A percentile compares a stretch with the other conserved stretches of the same genome.
Evolutionary conservation across 106 monocot species (phyloP).

Genomic region (Cymbidium sinense): DNA sequence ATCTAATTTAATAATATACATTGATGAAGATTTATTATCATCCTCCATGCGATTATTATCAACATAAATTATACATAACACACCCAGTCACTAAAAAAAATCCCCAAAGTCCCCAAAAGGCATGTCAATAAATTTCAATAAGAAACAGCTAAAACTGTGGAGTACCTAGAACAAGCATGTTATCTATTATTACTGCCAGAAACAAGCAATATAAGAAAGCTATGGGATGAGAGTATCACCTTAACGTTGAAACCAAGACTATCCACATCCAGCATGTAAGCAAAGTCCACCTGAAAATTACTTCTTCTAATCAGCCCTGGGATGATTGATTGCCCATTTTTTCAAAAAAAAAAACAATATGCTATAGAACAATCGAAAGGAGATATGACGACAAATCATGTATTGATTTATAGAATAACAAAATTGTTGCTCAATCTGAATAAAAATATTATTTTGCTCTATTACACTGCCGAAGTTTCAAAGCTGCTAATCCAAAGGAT

Average conservation of each 20-base stretch:
- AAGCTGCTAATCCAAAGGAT: too few species aligned
- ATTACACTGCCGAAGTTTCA: too few species aligned
- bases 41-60: too few species aligned
- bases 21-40: too few species aligned
- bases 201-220: background rate
- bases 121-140: background rate
- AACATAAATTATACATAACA: background rate
- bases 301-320: background rate
- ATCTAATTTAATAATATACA: too few species aligned
- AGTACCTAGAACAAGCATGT: background rate
- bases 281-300: conserved; percentile 69
- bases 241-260: conserved; percentile 98
- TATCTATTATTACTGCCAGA: background rate
- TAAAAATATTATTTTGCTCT: background rate
- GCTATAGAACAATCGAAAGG: background rate
- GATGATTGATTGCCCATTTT: background rate
- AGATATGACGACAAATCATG: background rate
- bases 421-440: background rate
- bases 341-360: background rate
- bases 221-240: conserved; percentile 21
- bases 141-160: background rate
- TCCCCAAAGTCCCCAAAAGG: background rate
- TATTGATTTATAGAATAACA: background rate
- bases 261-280: conserved; percentile 84
- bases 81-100: background rate